Evolutionary conservation across 2,329 filamentous ascomycete species (phyloP), one percentile per base, ranked within the genome.

Genomic region (Pochonia chlamydosporia): DNA sequence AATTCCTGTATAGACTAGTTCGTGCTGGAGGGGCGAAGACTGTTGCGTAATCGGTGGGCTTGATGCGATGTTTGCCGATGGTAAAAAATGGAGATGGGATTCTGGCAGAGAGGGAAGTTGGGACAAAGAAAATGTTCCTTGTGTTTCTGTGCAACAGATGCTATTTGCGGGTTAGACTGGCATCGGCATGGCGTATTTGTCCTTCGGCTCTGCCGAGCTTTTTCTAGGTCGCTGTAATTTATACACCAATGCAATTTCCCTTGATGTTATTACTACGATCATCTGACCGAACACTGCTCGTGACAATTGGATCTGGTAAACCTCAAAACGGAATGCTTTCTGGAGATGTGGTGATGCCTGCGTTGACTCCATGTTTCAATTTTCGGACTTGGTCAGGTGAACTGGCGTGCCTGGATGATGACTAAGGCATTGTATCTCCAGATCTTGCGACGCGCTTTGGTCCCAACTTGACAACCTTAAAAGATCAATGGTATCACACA

Each of bases 181-280:
- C 68, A 70, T 71, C 64, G 68, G 68, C 68, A 70, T 64, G 68
- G 68, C 68, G 68, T 70, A 66, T 65, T 69, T 62, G 62, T 65
- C 56, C 60, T 65, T 66, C 56, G 68, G 67, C 65, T 68, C 59
- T 70, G 69, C 67, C 67, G 63, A 66, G 67, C 67, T 65, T 67
- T 69, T 68, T 69, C 68, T 70, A 70, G 65, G 68, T 74, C 76
- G 75, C 72, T 81, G 77, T 81, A 81, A 79, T 79, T 76, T 79
- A 79, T 78, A 77, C 67, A 74, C 69, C 69, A 73, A 74, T 67
- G 74, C 75, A 75, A 76, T 75, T 77, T 73, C 71, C 69, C 63
- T 67, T 68, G 63, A 56, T 63, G 58, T 59, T 56, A 47, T 45
- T 48, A 10, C 40, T 35, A 25, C 21, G 37, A 28, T 14, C 6